phyloP scores from a whole-genome alignment of 2,329 filamentous ascomycete species.

The Thelonectria blattea region DNA sequence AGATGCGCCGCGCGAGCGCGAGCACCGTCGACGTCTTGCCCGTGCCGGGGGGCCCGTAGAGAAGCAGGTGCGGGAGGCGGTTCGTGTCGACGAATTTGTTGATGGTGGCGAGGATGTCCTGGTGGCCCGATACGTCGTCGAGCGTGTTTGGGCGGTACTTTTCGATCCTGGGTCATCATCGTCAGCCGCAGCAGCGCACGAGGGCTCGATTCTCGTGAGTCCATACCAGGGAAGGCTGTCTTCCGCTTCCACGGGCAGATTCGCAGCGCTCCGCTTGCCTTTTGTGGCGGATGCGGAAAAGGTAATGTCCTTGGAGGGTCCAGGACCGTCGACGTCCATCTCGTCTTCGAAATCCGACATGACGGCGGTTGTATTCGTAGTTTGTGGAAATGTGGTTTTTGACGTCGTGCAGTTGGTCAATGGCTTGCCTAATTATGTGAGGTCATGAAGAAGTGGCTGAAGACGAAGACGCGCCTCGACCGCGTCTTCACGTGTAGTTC shows the following conservation, averaged over 20 bases:
- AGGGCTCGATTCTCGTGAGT: neutral
- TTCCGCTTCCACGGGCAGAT: slow-evolving; percentile 91
- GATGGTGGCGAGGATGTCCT: slow-evolving; percentile 96
- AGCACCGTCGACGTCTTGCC: slow-evolving; percentile 98
- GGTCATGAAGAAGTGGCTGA: slow-evolving; percentile 36
- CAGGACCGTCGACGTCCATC: slow-evolving; percentile 64
- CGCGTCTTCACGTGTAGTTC: slow-evolving; percentile 40
- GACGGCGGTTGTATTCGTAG: slow-evolving; percentile 27
- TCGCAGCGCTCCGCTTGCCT: slow-evolving; percentile 90
- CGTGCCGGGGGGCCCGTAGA: slow-evolving; percentile 95
- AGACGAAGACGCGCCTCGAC: slow-evolving; percentile 39
- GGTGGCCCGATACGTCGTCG: slow-evolving; percentile 92
- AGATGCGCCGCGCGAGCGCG: slow-evolving; percentile 90
- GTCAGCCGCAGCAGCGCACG: neutral
- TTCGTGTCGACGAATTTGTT: slow-evolving; percentile 97
- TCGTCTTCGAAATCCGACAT: slow-evolving; percentile 68
- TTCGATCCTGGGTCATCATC: slow-evolving; percentile 72
- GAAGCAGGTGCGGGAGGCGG: slow-evolving; percentile 89
- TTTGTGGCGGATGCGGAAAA: slow-evolving; percentile 83
- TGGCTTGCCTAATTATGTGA: slow-evolving; percentile 25
- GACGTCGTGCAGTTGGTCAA: slow-evolving; percentile 10
- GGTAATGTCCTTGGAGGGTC: slow-evolving; percentile 54
- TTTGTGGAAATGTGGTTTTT: neutral
- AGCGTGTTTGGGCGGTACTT: slow-evolving; percentile 93
- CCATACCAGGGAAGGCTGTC: slow-evolving; percentile 89